phyloP scores from a whole-genome alignment of 495 filamentous ascomycete genomes.

The Massariosphaeria phaeospora region DNA sequence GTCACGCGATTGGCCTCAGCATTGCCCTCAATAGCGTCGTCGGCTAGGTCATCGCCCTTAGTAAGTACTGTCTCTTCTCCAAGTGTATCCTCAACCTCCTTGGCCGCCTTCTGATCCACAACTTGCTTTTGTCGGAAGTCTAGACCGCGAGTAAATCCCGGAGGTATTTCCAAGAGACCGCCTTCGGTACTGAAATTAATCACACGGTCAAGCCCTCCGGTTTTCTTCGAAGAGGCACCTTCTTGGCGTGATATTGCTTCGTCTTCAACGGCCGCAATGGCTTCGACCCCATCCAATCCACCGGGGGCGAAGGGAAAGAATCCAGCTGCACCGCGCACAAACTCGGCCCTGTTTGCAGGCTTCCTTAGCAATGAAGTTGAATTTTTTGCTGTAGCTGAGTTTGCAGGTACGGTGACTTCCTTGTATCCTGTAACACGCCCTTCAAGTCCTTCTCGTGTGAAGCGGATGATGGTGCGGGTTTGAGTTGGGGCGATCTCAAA shows the following conservation, averaged over 20 bases:
- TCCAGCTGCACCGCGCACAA: conserved; percentile 89
- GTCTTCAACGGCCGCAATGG: conserved; percentile 69
- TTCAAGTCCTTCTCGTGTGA: conserved; percentile 86
- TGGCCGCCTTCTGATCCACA: conserved; percentile 53
- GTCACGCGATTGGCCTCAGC: conserved; percentile 14
- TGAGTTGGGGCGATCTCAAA: conserved; percentile 88
- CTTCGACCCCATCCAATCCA: conserved; percentile 81
- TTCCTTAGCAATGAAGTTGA: conserved; percentile 87
- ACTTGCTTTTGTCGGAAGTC: conserved; percentile 61
- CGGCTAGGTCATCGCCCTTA: conserved; percentile 45
- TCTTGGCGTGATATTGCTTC: conserved; percentile 46
- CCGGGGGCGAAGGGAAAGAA: conserved; percentile 96
- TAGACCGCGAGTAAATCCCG: conserved; percentile 76
- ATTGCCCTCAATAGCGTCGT: conserved; percentile 39
- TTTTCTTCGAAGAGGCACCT: conserved; percentile 37
- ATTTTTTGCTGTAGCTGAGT: conserved; percentile 89
- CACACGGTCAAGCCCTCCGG: conserved; percentile 62
- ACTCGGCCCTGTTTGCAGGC: conserved; percentile 81
- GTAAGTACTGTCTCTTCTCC: conserved; percentile 57
- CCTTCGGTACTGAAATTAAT: conserved; percentile 75
- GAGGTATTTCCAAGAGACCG: conserved; percentile 74
- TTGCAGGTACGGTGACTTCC: conserved; percentile 88
- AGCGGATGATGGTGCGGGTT: conserved; percentile 85
- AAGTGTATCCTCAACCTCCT: conserved; percentile 70
- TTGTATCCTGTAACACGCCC: conserved; percentile 90